These are phyloP conservation scores for Lactarius akahatsu DNA, from an alignment of 768 basidiomycete species.

Conservation along the genomic window DNA sequence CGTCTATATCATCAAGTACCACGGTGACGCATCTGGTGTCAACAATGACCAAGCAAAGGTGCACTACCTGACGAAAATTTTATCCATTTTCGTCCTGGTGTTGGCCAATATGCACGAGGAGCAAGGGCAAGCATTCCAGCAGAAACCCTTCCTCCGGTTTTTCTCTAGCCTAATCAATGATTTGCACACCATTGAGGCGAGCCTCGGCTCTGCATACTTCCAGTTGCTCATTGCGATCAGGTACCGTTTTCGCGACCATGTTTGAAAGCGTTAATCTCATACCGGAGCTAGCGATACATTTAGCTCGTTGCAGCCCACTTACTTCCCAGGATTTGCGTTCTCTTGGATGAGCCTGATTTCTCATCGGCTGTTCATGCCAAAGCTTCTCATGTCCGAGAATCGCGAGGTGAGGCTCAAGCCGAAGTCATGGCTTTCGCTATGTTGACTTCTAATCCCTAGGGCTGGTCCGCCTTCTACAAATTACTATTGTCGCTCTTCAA, in stretches of 20 bases:
- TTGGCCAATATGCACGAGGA: conserved; percentile 95
- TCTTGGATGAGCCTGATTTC: conserved; percentile 98
- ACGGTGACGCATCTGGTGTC: conserved; percentile 90
- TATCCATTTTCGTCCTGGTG: conserved; percentile 96
- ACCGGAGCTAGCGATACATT: conserved; percentile 72
- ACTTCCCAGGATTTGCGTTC: conserved; percentile 97
- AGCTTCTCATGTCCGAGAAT: conserved; percentile 81
- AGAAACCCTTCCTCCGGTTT: conserved; percentile 98
- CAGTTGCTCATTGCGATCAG: conserved; percentile 84
- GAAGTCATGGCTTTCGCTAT: conserved; percentile 1
- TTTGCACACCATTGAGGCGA: conserved; percentile 78
- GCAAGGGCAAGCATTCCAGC: conserved; percentile 86
- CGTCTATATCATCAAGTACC: conserved; percentile 98
- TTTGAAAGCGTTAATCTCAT: background rate
- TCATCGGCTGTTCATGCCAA: conserved; percentile 96
- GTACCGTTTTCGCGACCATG: conserved; percentile 42
- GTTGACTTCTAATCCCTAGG: conserved; percentile 42
- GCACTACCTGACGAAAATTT: conserved; percentile 93
- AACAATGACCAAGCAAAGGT: conserved; percentile 95
- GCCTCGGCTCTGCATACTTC: conserved; percentile 88
- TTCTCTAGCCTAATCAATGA: conserved; percentile 96
- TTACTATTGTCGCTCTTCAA: conserved; percentile 91
- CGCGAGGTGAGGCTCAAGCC: conserved; percentile 59
- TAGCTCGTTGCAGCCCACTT: conserved; percentile 92
- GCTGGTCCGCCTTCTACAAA: conserved; percentile 96